Evolutionary conservation across 768 basidiomycete genomes (phyloP).

Genomic region (Sarcodon sp.): DNA sequence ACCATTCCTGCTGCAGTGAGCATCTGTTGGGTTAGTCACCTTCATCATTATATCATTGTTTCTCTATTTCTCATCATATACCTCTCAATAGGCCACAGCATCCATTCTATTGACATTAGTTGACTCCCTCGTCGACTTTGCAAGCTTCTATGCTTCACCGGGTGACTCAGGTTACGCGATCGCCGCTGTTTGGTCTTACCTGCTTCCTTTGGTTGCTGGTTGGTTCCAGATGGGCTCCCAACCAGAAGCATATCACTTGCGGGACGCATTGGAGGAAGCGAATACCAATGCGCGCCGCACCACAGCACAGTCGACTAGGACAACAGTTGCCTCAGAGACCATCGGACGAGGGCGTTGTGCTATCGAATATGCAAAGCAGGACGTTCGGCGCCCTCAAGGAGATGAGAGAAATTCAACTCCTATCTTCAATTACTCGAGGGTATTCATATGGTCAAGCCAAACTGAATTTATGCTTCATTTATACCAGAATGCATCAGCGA

Average conservation of each 20-base stretch:
- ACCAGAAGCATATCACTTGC: background rate
- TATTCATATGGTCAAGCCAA: background rate
- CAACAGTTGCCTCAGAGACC: background rate
- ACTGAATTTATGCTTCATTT: background rate
- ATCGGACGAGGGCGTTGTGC: background rate
- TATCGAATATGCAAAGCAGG: background rate
- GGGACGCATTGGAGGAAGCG: background rate
- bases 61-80: no score
- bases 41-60: no score
- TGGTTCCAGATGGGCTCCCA: background rate
- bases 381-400: background rate
- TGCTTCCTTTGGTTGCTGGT: background rate
- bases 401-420: background rate
- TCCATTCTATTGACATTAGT: background rate
- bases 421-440: background rate
- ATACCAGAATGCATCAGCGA: background rate
- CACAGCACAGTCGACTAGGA: no score
- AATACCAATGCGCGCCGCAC: no score
- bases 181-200: background rate
- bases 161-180: background rate
- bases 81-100: background rate
- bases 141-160: background rate
- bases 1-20: background rate
- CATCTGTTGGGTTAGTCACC: background rate
- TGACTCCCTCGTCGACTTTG: background rate